A percentile compares a stretch with the other conserved stretches of the same genome.
Conservation (phyloP, 1,284 basidiomycete genomes). For the Cystobasidium sp. region DNA sequence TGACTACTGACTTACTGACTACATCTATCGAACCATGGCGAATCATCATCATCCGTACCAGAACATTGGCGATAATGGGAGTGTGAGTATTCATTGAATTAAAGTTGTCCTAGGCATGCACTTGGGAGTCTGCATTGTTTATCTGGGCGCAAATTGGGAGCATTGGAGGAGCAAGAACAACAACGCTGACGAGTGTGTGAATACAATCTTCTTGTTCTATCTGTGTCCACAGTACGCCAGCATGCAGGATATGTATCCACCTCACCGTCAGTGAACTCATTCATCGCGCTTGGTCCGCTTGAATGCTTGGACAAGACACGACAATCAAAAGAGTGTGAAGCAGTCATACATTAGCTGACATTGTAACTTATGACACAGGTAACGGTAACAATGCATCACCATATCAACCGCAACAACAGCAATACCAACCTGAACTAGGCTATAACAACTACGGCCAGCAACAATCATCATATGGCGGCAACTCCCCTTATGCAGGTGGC, state of each 20-base stretch:
- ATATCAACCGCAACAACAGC: neutral
- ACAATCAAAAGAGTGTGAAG: no score
- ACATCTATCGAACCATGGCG: no score
- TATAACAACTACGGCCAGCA: neutral
- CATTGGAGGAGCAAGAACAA: no score
- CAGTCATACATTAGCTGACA: no score
- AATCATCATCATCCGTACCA: no score
- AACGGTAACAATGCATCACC: neutral
- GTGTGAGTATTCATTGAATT: no score
- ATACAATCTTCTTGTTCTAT: neutral
- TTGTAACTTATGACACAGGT: neutral
- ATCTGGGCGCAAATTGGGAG: neutral
- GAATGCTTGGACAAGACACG: neutral
- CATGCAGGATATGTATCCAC: slow-evolving; percentile 18
- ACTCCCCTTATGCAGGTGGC: slow-evolving; percentile 9
- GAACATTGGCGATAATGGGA: no score
- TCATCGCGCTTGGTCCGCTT: neutral
- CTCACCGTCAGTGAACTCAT: neutral
- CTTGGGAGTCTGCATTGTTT: no score
- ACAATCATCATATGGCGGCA: neutral
- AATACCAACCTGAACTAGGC: slow-evolving; percentile 1
- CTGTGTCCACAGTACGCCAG: neutral
- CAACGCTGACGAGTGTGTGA: neutral
- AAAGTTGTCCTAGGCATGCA: no score
- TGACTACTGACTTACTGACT: no score